Evolutionary conservation across 805 yeast species (phyloP), one percentile per base, ranked within the genome.

Genomic region (Metschnikowia vanudenii): DNA sequence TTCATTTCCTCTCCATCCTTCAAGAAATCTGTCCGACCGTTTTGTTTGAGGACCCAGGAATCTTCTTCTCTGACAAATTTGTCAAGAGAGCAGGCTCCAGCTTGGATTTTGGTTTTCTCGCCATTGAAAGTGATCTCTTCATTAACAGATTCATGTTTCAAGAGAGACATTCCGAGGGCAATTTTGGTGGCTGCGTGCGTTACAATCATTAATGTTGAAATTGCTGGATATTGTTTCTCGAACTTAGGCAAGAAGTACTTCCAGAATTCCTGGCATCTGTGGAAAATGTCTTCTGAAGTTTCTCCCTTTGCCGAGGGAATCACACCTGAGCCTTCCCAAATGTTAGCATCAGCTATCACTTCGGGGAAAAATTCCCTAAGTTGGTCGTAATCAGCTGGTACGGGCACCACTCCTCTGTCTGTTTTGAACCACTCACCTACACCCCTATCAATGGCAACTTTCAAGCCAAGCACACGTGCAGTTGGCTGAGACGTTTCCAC

Each of bases 131-230:
- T 80, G 34, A 85, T 58, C 19, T 73, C 65, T 22, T 81, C 87
- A 37, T 78, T 74, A 17, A 79, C 79, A 34, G 71, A 69, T 0
- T 60, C 43, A 45, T 75, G 77, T 0, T 81, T 81, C 57, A 85
- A 59, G 13, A 92, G 69, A 0, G 86, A 76, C 80, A 88, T 80
- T 3, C 97, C 97, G 14, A 92, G 68, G 0, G 95, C 91, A 50
- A 90, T 88, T 63, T 89, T 88, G 4, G 95, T 78, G 3, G 98
- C 97, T 1, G 98, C 99, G 67, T 94, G 98, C 3, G 96, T 82
- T 22, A 88, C 82, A n/a, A 92, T 68, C 18, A 94, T 57, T 7
- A 94, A 70, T 0, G 81, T 72, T 31, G 82, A 80, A 28, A 81
- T 69, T 1, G 80, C 68, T 0, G 96, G 95, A 56, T 68, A 76